phyloP scores from a whole-genome alignment of 129 eudicot species.

The Ambrosia trifida region DNA sequence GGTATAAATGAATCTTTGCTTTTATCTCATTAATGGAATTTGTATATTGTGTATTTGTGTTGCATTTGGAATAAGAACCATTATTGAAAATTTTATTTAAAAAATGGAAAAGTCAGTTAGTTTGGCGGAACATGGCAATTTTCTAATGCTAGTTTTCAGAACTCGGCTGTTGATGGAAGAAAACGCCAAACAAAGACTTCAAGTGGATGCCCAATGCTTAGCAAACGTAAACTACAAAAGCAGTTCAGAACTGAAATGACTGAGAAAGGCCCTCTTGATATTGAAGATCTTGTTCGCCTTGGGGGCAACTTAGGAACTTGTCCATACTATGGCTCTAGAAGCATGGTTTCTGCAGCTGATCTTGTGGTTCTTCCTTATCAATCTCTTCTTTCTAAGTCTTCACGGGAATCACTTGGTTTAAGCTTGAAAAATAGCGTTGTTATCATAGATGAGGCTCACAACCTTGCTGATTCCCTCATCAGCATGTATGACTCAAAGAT shows the following conservation, averaged over 20 bases:
- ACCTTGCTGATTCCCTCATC: constrained; percentile 94
- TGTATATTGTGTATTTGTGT: too few relatives aligned
- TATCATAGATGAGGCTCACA: constrained; percentile 94
- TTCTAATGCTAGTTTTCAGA: constrained; percentile 47
- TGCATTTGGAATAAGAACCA: background rate
- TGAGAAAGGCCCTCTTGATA: constrained; percentile 69
- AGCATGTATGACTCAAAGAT: constrained; percentile 90
- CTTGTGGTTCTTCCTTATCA: constrained; percentile 96
- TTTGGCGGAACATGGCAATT: constrained; percentile 10
- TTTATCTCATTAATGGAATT: background rate
- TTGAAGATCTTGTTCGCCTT: constrained; percentile 87
- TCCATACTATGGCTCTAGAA: constrained; percentile 94
- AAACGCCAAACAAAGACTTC: constrained; percentile 55
- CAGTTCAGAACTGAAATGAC: constrained; percentile 58
- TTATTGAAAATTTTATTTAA: background rate
- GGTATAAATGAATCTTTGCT: constrained; percentile 43
- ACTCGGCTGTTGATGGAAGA: constrained; percentile 52
- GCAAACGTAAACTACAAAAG: constrained; percentile 60
- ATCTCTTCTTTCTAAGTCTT: constrained; percentile 91
- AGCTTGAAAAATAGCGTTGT: constrained; percentile 73
- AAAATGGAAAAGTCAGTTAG: constrained; percentile 14
- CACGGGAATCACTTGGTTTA: constrained; percentile 92
- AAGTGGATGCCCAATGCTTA: constrained; percentile 89
- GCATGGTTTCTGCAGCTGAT: constrained; percentile 83
- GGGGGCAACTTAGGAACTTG: constrained; percentile 76